Evolutionary conservation across 805 yeast species (phyloP).

Genomic region (Cyberlindnera euphorbiae): DNA sequence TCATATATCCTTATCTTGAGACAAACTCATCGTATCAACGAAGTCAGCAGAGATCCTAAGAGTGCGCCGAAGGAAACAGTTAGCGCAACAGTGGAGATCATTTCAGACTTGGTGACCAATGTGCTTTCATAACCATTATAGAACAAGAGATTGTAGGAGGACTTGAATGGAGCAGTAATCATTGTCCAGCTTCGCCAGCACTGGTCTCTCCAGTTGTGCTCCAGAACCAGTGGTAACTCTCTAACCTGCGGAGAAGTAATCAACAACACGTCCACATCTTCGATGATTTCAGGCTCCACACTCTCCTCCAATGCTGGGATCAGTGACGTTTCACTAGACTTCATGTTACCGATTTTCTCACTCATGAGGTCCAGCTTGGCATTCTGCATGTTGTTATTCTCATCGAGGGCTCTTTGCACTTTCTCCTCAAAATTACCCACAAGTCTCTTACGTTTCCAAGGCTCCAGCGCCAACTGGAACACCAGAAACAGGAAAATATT

Average conservation of each 20-base stretch:
- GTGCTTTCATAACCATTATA: conserved; percentile 3
- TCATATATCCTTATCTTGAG: too few relatives aligned
- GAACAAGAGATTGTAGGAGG: conserved; percentile 14
- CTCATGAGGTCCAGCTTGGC: conserved; percentile 26
- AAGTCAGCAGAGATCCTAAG: conserved; percentile 8
- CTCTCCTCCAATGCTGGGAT: conserved; percentile 16
- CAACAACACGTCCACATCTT: conserved; percentile 7
- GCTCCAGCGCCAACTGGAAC: conserved; percentile 87
- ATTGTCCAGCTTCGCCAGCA: neutral
- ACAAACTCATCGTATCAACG: too few relatives aligned
- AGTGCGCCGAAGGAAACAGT: conserved; percentile 9
- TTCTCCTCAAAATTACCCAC: conserved; percentile 81
- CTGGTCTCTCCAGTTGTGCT: neutral
- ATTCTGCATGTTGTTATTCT: conserved; percentile 28
- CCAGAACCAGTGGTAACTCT: conserved; percentile 14
- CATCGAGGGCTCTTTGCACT: conserved; percentile 52
- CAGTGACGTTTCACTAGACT: conserved; percentile 17
- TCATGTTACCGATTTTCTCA: conserved; percentile 21
- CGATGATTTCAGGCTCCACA: conserved; percentile 18
- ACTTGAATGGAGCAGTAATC: conserved; percentile 6
- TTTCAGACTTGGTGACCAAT: conserved; percentile 5
- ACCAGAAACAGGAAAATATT: conserved; percentile 72
- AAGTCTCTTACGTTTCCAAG: conserved; percentile 82
- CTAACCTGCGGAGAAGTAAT: conserved; percentile 17
- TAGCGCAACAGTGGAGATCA: conserved; percentile 8